Base-by-base conservation (phyloP, 345 rosid species). In the Eucalyptus polyanthemos region DNA sequence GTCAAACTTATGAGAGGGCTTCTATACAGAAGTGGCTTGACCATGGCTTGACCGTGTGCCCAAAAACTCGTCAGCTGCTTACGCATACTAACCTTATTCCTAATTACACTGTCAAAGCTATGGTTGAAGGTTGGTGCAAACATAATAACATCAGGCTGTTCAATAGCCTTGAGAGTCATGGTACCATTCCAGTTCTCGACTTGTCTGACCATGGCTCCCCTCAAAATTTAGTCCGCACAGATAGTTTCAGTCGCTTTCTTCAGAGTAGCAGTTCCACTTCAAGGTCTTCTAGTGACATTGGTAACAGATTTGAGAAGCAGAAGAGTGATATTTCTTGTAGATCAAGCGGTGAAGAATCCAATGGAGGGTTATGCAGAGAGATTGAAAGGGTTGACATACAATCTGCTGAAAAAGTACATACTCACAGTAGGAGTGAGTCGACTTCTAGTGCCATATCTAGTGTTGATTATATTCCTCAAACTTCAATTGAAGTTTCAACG, bases 11-110 rank as follows among this genome's bases (percentile, higher is more conserved):
- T 90, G 99, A 97, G 91, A 94, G 96, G 94, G 91, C 94, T 72
- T 95, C 97, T 86, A 97, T 97, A 87, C 97, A 95, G 93, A 97
- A 93, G 89, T 97, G 99, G 99, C 93, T 97, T 90, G 97, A 94
- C 90, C 92, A 93, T 13, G 97, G 98, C 88, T 91, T 97, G 90
- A 93, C 87, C n/a, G 89, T 96, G 92, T 97, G 99, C 93, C 99
- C 99, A 15, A 96, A 93, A 95, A 96, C 99, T 76, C 93, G 92
- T 80, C 95, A 94, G 91, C 90, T 88, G 65, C 96, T 97, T 62
- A 51, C 91, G 34, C 98, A 97, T 91, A 92, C 93, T 90, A 95
- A 97, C 93, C 94, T 97, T 91, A 97, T 96, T 90, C 97, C 99
- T 34, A 97, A 97, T 90, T 94, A 95, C 94, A 97, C 94, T 40